Base-by-base conservation (phyloP, 2,329 filamentous ascomycete species). In the Exophiala sp. region DNA sequence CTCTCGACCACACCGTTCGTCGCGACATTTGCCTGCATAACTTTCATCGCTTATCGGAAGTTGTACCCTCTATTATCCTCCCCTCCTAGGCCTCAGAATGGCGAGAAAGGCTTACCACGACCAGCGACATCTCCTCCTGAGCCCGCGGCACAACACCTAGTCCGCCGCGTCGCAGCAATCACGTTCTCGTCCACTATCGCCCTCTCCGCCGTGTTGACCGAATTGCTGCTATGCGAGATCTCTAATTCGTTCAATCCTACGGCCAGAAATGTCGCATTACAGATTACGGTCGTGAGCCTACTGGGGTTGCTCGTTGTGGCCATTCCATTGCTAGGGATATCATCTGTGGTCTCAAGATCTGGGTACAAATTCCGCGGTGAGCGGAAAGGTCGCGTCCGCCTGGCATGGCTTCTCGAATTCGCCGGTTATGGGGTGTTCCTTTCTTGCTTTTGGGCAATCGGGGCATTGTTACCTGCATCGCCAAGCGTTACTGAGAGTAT, bases 221-320 rank as follows among this genome's bases (percentile, higher is more conserved):
- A 90, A 67, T 70, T 95, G 58, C 86, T 95, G 39, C 76, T 95
- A 7, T 88, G 86, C 60, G 88, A 95, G 68, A 87, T 95, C 37
- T 82, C 86, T 21, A 86, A 88, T 62, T 75, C 85, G 3, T 76
- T 88, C n/a, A 78, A 83, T 56, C 76, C 81, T 5, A 72, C 73
- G 24, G 86, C 86, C 10, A 76, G 88, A 52, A 78, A 77, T 18
- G 64, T 85, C 22, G 86, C 84, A 18, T 73, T 94, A 58, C 76
- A 80, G 49, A 68, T 84, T 23, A 88, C 84, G 0, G 78, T 94
- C 21, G 80, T 83, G 5, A 78, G 80, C 16, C 71, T 95, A 35
- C 70, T 94, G 22, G 76, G 88, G 32, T 69, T 90, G 55, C 76
- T 93, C 21, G 77, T 94, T 22, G 72, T 87, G 11, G 72, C 88